Evolutionary conservation across 805 yeast genomes (phyloP).

Genomic region (Starmerella khaoyaiensis): DNA sequence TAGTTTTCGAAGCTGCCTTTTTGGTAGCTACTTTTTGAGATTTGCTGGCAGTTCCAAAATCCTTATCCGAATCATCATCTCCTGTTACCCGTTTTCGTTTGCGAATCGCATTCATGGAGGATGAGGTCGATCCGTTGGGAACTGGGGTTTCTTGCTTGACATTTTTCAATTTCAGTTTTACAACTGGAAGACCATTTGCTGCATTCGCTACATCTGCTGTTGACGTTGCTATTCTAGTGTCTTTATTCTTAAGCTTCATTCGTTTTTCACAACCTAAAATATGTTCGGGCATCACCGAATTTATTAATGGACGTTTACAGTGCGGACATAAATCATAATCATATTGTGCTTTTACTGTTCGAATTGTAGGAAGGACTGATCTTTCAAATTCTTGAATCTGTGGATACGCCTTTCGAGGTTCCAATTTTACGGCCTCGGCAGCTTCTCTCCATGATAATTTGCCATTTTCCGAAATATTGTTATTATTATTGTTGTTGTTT

Average conservation of each 20-base stretch:
- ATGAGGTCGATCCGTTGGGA: too few species aligned
- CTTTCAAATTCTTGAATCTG: constrained; percentile 20
- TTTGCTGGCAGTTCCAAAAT: not conserved
- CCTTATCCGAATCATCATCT: not conserved
- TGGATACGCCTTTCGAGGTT: constrained; percentile 10
- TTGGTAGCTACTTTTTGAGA: constrained; percentile 5
- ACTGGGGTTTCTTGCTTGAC: too few species aligned
- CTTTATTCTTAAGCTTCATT: too few species aligned
- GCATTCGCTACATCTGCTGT: too few species aligned
- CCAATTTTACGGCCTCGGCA: constrained; percentile 13
- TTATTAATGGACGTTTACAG: constrained; percentile 25
- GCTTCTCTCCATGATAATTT: constrained; percentile 20
- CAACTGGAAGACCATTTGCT: too few species aligned
- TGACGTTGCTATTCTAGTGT: too few species aligned
- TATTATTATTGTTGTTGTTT: too few species aligned
- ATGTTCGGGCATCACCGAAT: constrained; percentile 20
- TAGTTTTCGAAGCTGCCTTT: constrained; percentile 7
- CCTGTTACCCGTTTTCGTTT: not conserved
- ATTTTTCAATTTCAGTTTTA: not conserved
- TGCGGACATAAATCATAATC: constrained; percentile 23
- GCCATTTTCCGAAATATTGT: too few species aligned
- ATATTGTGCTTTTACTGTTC: constrained; percentile 22
- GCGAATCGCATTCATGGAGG: not conserved
- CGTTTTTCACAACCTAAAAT: constrained; percentile 13
- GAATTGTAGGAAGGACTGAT: constrained; percentile 19